Evolutionary conservation across 352 stramenopile genomes (phyloP).

Genomic region (Phytophthora sp.): DNA sequence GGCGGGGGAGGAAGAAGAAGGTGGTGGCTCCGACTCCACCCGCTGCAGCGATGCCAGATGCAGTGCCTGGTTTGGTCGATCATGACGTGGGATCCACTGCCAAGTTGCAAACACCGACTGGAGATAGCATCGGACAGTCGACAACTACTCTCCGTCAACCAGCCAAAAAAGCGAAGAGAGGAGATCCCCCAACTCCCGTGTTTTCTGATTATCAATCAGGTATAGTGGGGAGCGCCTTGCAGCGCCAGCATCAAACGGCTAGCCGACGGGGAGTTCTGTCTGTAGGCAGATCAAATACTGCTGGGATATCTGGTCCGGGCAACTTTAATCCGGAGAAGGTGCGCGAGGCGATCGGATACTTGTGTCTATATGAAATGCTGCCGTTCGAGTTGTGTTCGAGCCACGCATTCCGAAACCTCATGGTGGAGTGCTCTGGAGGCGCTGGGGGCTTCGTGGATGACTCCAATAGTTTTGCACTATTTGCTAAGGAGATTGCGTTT

Average conservation of each 20-base stretch:
- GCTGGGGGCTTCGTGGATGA: conserved; percentile 43
- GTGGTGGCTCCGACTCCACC: background rate
- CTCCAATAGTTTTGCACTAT: conserved; percentile 44
- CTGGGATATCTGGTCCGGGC: background rate
- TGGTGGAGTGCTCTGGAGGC: conserved; percentile 62
- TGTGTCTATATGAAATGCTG: conserved; percentile 75
- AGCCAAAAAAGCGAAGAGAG: conserved; percentile 49
- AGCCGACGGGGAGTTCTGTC: conserved; percentile 3
- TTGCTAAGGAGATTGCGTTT: conserved; percentile 54
- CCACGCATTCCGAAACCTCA: conserved; percentile 58
- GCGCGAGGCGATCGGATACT: conserved; percentile 57
- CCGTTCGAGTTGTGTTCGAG: conserved; percentile 73
- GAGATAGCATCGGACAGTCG: conserved; percentile 17
- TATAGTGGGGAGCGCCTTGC: background rate
- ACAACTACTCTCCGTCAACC: conserved; percentile 6
- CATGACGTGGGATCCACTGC: background rate
- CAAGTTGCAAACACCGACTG: conserved; percentile 33
- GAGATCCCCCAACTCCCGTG: conserved; percentile 33
- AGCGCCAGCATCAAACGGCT: conserved; percentile 23
- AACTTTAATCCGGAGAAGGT: conserved; percentile 63
- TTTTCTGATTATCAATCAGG: conserved; percentile 47
- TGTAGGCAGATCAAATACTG: background rate
- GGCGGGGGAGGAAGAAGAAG: conserved; percentile 72
- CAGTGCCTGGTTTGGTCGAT: conserved; percentile 2
- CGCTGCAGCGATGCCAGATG: background rate